Percentiles rank a stretch among this genome's conserved stretches.
phyloP scores from a whole-genome alignment of 495 filamentous ascomycete species.

The Hyaloscypha finlandica region DNA sequence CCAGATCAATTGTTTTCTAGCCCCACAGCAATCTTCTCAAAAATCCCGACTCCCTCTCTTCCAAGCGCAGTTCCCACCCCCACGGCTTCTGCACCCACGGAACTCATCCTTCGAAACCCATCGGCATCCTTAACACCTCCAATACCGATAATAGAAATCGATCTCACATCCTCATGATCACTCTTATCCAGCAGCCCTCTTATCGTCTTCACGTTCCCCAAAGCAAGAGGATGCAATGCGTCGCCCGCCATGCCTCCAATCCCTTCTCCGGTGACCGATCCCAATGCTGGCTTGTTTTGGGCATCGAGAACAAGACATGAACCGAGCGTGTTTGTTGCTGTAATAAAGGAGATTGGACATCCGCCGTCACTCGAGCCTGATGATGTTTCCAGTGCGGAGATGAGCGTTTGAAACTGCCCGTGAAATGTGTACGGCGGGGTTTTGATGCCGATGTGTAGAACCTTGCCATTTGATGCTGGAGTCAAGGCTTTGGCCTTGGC shows the following conservation, averaged over 20 bases:
- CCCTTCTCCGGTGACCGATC: slow-evolving; percentile 48
- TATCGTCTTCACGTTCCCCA: slow-evolving; percentile 69
- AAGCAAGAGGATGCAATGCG: slow-evolving; percentile 68
- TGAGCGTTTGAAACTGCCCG: slow-evolving; percentile 56
- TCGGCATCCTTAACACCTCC: slow-evolving; percentile 63
- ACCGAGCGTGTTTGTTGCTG: slow-evolving; percentile 72
- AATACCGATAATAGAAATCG: slow-evolving; percentile 62
- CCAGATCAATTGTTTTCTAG: background rate
- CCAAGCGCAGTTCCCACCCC: slow-evolving; percentile 67
- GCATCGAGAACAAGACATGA: slow-evolving; percentile 55
- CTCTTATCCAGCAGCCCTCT: slow-evolving; percentile 52
- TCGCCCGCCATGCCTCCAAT: slow-evolving; percentile 69
- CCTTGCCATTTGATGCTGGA: background rate
- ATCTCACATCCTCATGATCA: slow-evolving; percentile 37
- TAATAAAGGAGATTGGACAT: slow-evolving; percentile 59
- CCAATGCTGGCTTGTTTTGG: slow-evolving; percentile 34
- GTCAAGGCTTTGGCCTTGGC: slow-evolving; percentile 14
- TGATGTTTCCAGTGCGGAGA: slow-evolving; percentile 42
- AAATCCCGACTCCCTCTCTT: slow-evolving; percentile 57
- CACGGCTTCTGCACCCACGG: slow-evolving; percentile 62
- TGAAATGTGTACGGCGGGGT: slow-evolving; percentile 70
- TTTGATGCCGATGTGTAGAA: slow-evolving; percentile 59
- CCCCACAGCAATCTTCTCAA: slow-evolving; percentile 49
- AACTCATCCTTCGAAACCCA: slow-evolving; percentile 62
- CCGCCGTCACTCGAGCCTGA: background rate